Conservation (phyloP, 768 basidiomycete species). For the Mycena galopus region DNA sequence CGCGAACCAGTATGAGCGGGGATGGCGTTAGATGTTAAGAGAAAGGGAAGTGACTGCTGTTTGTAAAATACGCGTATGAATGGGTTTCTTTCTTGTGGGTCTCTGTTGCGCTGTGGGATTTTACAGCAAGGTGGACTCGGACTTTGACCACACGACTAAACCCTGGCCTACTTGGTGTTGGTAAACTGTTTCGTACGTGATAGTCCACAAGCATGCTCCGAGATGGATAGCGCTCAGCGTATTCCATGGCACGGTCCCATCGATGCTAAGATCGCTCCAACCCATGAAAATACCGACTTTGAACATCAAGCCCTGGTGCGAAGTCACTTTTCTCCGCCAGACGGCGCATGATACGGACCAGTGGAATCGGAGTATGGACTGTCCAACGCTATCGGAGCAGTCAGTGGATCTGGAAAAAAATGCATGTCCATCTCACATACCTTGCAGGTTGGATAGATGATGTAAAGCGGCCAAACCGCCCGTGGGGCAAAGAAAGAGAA, state of each 20-base stretch:
- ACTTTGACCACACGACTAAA: not conserved
- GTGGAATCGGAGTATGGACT: not conserved
- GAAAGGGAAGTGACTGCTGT: too few species aligned
- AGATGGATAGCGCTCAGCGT: not conserved
- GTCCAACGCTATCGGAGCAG: not conserved
- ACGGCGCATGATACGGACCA: not conserved
- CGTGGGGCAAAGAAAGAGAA: too few species aligned
- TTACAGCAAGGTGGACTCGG: too few species aligned
- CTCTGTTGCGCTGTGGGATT: too few species aligned
- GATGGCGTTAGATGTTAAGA: constrained; percentile 51
- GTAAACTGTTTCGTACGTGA: not conserved
- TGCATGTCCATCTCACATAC: not conserved
- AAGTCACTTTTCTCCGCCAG: not conserved
- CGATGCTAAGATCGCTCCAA: not conserved
- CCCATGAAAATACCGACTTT: too few species aligned
- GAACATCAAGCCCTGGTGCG: not conserved
- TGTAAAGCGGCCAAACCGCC: too few species aligned
- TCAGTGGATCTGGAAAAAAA: not conserved
- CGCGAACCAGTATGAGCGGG: constrained; percentile 80
- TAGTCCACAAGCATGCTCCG: not conserved
- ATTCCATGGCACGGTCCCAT: not conserved
- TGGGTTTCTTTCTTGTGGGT: too few species aligned
- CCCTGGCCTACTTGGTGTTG: not conserved
- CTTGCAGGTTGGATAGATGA: not conserved
- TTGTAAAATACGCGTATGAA: too few species aligned